Evolutionary conservation across 441 rosid species (phyloP), one percentile per base, ranked within the genome.

Genomic region (Cnidoscolus chayamansa): DNA sequence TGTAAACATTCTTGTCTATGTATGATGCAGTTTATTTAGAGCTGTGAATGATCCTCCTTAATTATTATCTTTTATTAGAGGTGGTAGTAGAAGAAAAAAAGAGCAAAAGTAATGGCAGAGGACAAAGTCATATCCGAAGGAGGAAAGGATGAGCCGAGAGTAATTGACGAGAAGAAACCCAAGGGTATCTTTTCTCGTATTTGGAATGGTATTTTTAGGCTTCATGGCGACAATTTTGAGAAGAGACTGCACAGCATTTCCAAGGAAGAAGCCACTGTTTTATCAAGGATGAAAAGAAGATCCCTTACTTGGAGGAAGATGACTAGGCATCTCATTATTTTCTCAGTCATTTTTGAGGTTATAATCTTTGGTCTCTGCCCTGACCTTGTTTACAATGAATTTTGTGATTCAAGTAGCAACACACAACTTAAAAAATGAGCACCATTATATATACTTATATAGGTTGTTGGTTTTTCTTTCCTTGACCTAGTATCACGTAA

Each of bases 321-420:
- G 82, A 79, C 80, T 19, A 77, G 91, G 62, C 80, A 90, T 77
- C 83, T 92, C 82, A 78, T 94, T 65, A 10, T 82, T 17, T 86
- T 89, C 84, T 84, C 90, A 5, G 80, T 90, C 67, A 40, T 90
- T 53, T 77, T 89, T 45, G 98, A 93, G 98, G 98, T 93, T 37
- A 15, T 56, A 10, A 37, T 43, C 20, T 53, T 71, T 40, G 32
- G 37, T 15, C 45, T 40, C 45, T 25, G 25, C 25, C 25, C 25
- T 25, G 25, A 40, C 6, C 45, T 40, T 0, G 7, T 49, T 32
- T 65, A 9, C 40, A 16, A 40, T 40, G 30, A n/a, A 35, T 37
- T 19, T 3, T 55, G 2, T 2, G 19, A n/a, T n/a, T 10, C 67
- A 43, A 43, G n/a, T n/a, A 7, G 63, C 35, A 25, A 30, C 31